These are phyloP conservation scores for Trametes gibbosa DNA, from an alignment of 768 basidiomycete genomes.

Conservation along the genomic window DNA sequence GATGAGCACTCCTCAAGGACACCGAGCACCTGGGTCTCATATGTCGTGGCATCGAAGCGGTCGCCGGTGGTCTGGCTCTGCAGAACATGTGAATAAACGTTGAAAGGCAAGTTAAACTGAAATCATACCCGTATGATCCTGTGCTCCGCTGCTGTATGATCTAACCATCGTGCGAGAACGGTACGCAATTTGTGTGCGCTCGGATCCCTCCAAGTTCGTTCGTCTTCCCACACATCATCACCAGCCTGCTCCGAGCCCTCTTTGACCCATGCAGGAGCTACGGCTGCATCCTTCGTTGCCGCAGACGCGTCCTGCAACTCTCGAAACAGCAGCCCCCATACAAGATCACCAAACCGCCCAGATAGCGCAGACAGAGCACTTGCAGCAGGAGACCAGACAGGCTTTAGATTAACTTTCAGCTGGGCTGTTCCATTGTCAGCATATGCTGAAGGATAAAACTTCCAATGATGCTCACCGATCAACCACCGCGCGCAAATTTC, in stretches of 20 bases:
- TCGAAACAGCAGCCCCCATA: constrained; percentile 70
- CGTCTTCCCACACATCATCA: constrained; percentile 55
- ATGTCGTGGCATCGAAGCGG: constrained; percentile 71
- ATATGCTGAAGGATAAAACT: not conserved
- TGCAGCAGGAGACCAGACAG: constrained; percentile 83
- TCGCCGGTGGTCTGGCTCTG: constrained; percentile 44
- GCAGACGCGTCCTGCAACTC: constrained; percentile 47
- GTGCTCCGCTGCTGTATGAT: constrained; percentile 27
- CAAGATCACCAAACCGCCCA: constrained; percentile 58
- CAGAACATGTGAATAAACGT: not conserved
- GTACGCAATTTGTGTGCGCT: constrained; percentile 59
- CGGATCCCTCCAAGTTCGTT: constrained; percentile 76
- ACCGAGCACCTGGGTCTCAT: constrained; percentile 77
- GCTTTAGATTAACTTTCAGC: constrained; percentile 89
- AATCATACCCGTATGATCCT: constrained; percentile 35
- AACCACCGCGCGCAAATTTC: constrained; percentile 73
- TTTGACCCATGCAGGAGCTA: constrained; percentile 28
- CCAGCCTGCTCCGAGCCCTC: constrained; percentile 21
- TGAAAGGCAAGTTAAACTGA: not conserved
- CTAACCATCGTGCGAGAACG: constrained; percentile 49
- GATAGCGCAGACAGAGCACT: constrained; percentile 56
- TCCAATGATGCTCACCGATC: constrained; percentile 47
- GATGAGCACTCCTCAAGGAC: constrained; percentile 65
- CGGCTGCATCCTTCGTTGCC: not conserved
- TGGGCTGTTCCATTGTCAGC: constrained; percentile 51